Percentiles rank a stretch among this genome's conserved stretches.
Conservation (phyloP, 1,284 basidiomycete genomes). For the Volvariella surrecta region DNA sequence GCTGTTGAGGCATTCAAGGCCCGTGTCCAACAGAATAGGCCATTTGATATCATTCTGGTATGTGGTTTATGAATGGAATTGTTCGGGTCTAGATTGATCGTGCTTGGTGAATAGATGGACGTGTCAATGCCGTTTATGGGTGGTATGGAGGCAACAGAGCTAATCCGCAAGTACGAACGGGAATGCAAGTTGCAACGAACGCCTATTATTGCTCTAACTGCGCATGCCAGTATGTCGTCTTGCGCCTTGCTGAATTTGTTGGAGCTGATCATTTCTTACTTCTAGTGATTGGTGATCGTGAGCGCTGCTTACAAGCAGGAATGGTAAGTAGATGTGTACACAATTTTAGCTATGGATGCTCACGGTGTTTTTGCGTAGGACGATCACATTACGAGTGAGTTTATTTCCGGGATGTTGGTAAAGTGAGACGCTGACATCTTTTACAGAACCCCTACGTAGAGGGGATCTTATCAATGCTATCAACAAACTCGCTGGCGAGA, state of each 20-base stretch:
- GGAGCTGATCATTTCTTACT: slow-evolving; percentile 13
- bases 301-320: slow-evolving; percentile 87
- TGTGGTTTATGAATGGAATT: no score
- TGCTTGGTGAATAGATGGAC: slow-evolving; percentile 68
- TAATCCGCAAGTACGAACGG: slow-evolving; percentile 77
- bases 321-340: slow-evolving; percentile 40
- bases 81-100: no score
- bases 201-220: slow-evolving; percentile 94
- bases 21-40: slow-evolving; percentile 59
- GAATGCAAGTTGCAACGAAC: slow-evolving; percentile 65
- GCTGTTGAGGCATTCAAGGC: slow-evolving; percentile 87
- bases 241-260: not conserved
- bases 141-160: slow-evolving; percentile 83
- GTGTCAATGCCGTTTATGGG: slow-evolving; percentile 98
- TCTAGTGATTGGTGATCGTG: slow-evolving; percentile 91
- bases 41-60: slow-evolving; percentile 84
- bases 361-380: slow-evolving; percentile 20
- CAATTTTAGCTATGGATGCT: not conserved
- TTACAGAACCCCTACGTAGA: slow-evolving; percentile 62
- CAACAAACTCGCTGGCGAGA: slow-evolving; percentile 55
- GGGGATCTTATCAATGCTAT: slow-evolving; percentile 73
- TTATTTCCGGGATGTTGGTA: not conserved
- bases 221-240: slow-evolving; percentile 69
- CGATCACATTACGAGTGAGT: slow-evolving; percentile 67
- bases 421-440: slow-evolving; percentile 10